Percentiles rank a stretch among this genome's conserved stretches.
Evolutionary conservation across 176 grass and related monocot species (phyloP).

Genomic region (Aegilops bicornis): DNA sequence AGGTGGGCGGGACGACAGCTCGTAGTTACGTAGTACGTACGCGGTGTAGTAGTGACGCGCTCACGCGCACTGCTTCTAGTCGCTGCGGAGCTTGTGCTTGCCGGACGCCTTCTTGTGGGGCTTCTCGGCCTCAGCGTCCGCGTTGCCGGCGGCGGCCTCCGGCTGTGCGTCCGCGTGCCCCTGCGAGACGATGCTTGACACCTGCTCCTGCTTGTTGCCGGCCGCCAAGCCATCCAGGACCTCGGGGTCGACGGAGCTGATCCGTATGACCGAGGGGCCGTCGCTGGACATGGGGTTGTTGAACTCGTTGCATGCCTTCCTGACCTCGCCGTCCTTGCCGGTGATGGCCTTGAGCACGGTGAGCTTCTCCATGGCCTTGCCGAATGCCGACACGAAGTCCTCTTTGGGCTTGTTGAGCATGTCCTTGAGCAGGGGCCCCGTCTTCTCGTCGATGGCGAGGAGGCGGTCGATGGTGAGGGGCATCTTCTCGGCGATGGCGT

Average conservation of each 20-base stretch:
- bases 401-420: constrained; percentile 14
- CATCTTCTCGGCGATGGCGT: constrained; percentile 41
- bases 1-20: neutral
- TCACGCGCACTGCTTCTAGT: neutral
- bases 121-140: neutral
- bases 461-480: constrained; percentile 58
- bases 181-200: neutral
- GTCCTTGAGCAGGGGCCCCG: constrained; percentile 25
- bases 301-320: constrained; percentile 46
- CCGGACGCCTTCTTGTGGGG: neutral
- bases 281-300: constrained; percentile 19
- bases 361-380: constrained; percentile 55
- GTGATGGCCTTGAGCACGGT: constrained; percentile 40
- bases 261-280: constrained; percentile 30
- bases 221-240: neutral
- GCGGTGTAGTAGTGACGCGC: neutral
- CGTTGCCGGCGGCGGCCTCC: neutral
- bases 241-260: constrained; percentile 29
- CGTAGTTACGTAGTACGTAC: neutral
- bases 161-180: neutral
- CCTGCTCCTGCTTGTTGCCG: neutral
- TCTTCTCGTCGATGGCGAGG: constrained; percentile 19
- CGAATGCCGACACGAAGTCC: constrained; percentile 37
- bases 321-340: constrained; percentile 58
- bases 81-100: constrained; percentile 7